Evolutionary conservation across 441 rosid species (phyloP).

Genomic region (Erysimum cheiri): DNA sequence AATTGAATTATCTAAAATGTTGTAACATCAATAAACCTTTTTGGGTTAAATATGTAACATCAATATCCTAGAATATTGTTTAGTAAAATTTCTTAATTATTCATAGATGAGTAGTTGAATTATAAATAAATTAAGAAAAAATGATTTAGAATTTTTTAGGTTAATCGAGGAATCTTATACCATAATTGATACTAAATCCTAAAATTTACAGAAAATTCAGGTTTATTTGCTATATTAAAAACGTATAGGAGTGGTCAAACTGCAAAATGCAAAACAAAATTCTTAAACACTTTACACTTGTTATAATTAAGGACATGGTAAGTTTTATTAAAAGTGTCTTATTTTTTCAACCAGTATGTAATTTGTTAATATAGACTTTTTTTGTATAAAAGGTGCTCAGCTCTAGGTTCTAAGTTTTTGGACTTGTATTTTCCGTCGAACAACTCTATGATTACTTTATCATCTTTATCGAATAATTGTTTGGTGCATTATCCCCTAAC

Average conservation of each 20-base stretch:
- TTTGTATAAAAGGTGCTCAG: constrained; percentile 1
- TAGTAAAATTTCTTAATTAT: not conserved
- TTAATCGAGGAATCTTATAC: too few relatives aligned
- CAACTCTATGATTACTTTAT: constrained; percentile 31
- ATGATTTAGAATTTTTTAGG: too few relatives aligned
- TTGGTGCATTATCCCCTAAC: constrained; percentile 25
- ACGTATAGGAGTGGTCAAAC: too few relatives aligned
- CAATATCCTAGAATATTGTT: not conserved
- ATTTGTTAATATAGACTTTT: not conserved
- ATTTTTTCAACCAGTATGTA: constrained; percentile 17
- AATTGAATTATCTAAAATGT: not conserved
- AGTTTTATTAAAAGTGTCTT: not conserved
- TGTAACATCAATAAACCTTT: constrained; percentile 1
- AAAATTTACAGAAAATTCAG: too few relatives aligned
- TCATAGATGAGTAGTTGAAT: not conserved
- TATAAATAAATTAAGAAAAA: not conserved
- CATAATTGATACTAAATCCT: too few relatives aligned
- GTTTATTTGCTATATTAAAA: too few relatives aligned
- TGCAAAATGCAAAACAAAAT: too few relatives aligned
- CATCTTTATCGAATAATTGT: constrained; percentile 31
- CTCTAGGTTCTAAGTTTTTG: constrained; percentile 33
- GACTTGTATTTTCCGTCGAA: constrained; percentile 25
- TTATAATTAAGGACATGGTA: not conserved
- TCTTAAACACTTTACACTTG: too few relatives aligned
- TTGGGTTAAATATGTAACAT: not conserved